Percentiles rank a stretch among this genome's conserved stretches.
Conservation (phyloP, 1,284 basidiomycete species). For the Leccinum huronense region DNA sequence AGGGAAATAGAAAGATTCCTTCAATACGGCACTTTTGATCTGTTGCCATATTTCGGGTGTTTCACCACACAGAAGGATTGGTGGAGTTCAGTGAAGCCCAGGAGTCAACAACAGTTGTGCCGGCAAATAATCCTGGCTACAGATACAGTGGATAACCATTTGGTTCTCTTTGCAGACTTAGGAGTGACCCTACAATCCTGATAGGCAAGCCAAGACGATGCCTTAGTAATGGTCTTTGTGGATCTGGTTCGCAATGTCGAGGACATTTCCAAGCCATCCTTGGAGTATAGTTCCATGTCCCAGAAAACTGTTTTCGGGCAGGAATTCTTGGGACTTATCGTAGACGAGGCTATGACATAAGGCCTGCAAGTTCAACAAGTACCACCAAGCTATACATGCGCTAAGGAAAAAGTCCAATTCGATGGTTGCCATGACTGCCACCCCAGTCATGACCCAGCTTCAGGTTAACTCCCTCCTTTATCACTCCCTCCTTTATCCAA, state of each 20-base stretch:
- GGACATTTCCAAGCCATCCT: background rate
- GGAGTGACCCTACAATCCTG: background rate
- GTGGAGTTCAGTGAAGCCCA: slow-evolving; percentile 1
- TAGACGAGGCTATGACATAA: slow-evolving; percentile 12
- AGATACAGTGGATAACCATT: background rate
- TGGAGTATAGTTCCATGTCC: no score
- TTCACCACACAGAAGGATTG: background rate
- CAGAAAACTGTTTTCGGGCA: background rate
- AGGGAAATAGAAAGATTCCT: slow-evolving; percentile 8
- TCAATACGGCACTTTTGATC: background rate
- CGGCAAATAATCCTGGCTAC: background rate
- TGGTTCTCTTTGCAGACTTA: background rate
- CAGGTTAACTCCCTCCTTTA: background rate
- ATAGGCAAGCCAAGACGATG: background rate
- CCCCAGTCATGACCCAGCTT: slow-evolving; percentile 7
- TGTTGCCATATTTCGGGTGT: slow-evolving; percentile 4
- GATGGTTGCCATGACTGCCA: slow-evolving; percentile 9
- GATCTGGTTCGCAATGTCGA: background rate
- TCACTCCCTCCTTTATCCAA: no score
- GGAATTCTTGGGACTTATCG: background rate
- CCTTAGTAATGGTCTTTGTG: background rate
- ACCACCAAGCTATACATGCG: background rate
- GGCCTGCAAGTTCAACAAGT: slow-evolving; percentile 8
- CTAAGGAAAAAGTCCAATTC: background rate
- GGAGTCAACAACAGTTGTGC: background rate